Conservation (phyloP, 2,329 filamentous ascomycete species). For the Seiridium cupressi region DNA sequence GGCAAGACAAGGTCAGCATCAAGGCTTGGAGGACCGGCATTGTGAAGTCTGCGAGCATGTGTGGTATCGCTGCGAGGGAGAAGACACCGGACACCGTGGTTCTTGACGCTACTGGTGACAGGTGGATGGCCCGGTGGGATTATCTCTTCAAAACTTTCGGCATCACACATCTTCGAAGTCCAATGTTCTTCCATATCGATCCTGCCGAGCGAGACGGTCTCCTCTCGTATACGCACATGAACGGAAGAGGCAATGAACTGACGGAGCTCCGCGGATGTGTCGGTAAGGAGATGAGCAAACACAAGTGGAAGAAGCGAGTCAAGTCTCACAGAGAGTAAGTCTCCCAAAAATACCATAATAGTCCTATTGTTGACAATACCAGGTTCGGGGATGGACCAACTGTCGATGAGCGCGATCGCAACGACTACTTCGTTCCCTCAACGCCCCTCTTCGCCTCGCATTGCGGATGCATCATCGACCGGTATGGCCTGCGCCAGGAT, state of each 20-base stretch:
- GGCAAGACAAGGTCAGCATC: conserved; percentile 58
- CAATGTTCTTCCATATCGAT: conserved; percentile 82
- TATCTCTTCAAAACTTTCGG: conserved; percentile 65
- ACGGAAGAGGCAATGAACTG: conserved; percentile 60
- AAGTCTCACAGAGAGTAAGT: conserved; percentile 41
- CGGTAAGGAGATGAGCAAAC: conserved; percentile 78
- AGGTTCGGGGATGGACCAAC: conserved; percentile 44
- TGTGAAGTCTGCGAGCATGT: conserved; percentile 16
- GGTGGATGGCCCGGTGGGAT: conserved; percentile 73
- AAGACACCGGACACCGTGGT: conserved; percentile 53
- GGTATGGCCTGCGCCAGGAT: conserved; percentile 56
- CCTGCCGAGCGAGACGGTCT: conserved; percentile 73
- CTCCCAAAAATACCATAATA: not conserved
- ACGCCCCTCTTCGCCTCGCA: conserved; percentile 61
- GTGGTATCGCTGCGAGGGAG: conserved; percentile 27
- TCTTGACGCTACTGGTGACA: conserved; percentile 60
- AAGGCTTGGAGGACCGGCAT: conserved; percentile 47
- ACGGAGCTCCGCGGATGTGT: conserved; percentile 72
- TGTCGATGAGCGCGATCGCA: conserved; percentile 65
- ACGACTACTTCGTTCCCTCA: conserved; percentile 68
- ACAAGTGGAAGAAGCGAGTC: conserved; percentile 65
- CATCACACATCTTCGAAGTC: conserved; percentile 72
- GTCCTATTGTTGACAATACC: conserved; percentile 15
- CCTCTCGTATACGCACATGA: conserved; percentile 64
- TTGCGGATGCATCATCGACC: conserved; percentile 53